Evolutionary conservation across 768 basidiomycete species (phyloP), one percentile per base, ranked within the genome.

Genomic region (Lactifluus volemus): DNA sequence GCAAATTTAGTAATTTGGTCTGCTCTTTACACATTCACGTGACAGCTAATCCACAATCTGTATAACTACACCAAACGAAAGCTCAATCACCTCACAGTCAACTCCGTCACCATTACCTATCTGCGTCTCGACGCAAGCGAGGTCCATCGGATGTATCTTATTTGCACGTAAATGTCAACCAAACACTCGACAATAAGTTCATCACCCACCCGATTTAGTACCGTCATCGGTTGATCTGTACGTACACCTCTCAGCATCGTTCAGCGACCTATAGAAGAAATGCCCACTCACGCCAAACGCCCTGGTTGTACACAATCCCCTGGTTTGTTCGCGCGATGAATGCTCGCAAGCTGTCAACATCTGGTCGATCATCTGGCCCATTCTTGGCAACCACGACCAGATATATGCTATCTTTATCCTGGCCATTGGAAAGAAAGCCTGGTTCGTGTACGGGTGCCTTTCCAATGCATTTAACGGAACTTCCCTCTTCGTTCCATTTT

Each of bases 361-460:
- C 86, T 1, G 97, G 97, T 65, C 77, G 76, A 70, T 89, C 90
- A 64, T 93, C 83, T 9, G 63, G 65, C 2, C 88, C 90, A 61
- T 89, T 92, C 68, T 86, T 73, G 11, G 92, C 91, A 1, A 93
- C 96, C 17, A 96, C 85, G 11, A 95, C 92, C 48, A 98, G 75
- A 71, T 96, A 96, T 38, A 74, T 72, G 29, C 74, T 72, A 0
- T 79, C 81, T 6, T 81, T 75, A 25, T 81, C 80, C 29, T 74
- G 72, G 5, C 92, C 91, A 98, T 93, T 9, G 97, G 96, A 59
- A 98, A 82, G 72, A 98, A 98, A 6, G 89, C 86, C 71, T 98
- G 96, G 66, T 87, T 96, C 12, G 90, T 95, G 71, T 79, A 88
- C 32, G 85, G 80, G 69, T 99, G 97, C 34, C 95, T 79, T 73